phyloP scores from a whole-genome alignment of 768 basidiomycete species.

The Agaricus sinodeliciosus region DNA sequence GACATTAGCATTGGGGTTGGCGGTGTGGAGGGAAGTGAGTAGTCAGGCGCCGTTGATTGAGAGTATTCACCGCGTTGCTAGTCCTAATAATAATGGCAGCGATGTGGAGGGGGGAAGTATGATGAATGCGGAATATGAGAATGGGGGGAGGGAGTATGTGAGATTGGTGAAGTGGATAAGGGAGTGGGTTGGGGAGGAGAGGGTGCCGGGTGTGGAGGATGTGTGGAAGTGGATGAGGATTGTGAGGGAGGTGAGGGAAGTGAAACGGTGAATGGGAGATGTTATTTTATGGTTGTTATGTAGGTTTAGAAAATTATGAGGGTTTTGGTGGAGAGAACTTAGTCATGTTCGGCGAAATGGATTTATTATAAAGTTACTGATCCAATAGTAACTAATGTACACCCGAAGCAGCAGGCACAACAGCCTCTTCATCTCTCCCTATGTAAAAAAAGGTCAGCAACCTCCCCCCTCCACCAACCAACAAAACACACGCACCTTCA shows the following conservation, averaged over 20 bases:
- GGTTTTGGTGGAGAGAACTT: no score
- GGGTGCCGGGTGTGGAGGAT: constrained; percentile 33
- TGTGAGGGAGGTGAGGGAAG: constrained; percentile 26
- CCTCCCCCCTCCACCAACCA: not conserved
- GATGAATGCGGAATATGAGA: no score
- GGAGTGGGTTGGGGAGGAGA: constrained; percentile 48
- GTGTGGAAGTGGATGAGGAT: constrained; percentile 27
- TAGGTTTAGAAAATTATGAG: no score
- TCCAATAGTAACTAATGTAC: constrained; percentile 17
- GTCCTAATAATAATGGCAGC: not conserved
- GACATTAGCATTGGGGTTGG: constrained; percentile 56
- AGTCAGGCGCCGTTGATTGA: constrained; percentile 55
- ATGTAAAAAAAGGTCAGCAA: constrained; percentile 4
- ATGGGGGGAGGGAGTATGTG: constrained; percentile 33
- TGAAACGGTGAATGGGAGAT: constrained; percentile 16
- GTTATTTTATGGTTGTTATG: no score
- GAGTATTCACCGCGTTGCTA: constrained; percentile 16
- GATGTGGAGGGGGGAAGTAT: constrained; percentile 4
- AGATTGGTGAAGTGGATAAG: constrained; percentile 45
- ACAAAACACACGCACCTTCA: constrained; percentile 49
- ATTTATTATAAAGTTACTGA: no score
- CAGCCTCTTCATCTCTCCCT: constrained; percentile 75
- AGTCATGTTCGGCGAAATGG: no score
- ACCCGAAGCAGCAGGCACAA: constrained; percentile 64
- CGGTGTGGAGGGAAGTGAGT: constrained; percentile 69